Evolutionary conservation across 2,329 filamentous ascomycete species (phyloP).

Genomic region (Aspergillus sp.): DNA sequence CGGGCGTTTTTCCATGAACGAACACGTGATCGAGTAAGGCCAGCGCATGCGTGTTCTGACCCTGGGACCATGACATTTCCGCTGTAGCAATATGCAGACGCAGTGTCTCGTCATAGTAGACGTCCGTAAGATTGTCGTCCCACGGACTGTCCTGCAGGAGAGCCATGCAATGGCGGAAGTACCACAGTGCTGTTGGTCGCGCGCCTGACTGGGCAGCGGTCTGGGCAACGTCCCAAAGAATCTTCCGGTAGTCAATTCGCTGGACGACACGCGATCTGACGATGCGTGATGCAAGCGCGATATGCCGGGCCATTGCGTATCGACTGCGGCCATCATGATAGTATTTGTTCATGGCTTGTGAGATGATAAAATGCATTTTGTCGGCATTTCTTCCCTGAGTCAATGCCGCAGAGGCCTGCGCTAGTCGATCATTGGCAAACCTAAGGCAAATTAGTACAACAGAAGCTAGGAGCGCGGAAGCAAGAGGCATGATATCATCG

Average conservation of each 20-base stretch:
- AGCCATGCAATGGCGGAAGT: constrained; percentile 65
- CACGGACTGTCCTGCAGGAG: constrained; percentile 76
- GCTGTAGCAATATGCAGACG: constrained; percentile 69
- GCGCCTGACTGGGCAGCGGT: constrained; percentile 75
- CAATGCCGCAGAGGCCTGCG: constrained; percentile 63
- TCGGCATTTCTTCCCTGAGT: constrained; percentile 57
- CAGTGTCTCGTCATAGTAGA: constrained; percentile 78
- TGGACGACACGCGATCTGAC: constrained; percentile 58
- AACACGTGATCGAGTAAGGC: constrained; percentile 64
- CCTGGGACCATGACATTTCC: constrained; percentile 75
- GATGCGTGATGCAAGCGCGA: constrained; percentile 67
- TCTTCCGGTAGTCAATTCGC: constrained; percentile 60
- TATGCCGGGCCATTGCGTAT: constrained; percentile 71
- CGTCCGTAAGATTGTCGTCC: constrained; percentile 61
- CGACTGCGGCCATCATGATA: constrained; percentile 54
- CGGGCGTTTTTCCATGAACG: constrained; percentile 57
- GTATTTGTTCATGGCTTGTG: constrained; percentile 70
- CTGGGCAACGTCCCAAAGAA: constrained; percentile 71
- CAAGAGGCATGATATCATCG: too few relatives aligned
- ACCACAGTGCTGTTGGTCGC: constrained; percentile 70
- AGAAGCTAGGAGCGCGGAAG: too few relatives aligned
- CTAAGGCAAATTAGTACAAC: constrained; percentile 28
- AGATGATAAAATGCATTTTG: constrained; percentile 88
- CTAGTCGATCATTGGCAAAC: constrained; percentile 82
- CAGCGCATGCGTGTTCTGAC: constrained; percentile 59